Base-by-base conservation (phyloP, 768 basidiomycete species). In the Mycena haematopus region DNA sequence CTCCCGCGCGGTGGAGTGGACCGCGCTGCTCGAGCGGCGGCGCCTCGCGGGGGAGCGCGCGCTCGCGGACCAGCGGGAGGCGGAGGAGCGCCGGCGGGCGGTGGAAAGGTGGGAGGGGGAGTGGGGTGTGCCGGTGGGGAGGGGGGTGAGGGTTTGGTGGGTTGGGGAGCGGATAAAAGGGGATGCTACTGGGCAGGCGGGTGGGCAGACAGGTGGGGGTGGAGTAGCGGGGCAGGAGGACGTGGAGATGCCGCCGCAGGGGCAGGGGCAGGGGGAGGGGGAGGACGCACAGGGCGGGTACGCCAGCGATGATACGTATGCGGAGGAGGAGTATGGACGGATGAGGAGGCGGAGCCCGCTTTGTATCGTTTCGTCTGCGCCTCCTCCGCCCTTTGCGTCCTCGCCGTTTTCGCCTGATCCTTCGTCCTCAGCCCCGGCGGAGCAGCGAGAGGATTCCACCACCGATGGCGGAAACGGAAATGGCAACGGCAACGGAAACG, bases 1-100 rank as follows among this genome's bases (percentile, higher is more conserved):
- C 1, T 64, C 66, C 59, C 66, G 62, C 52, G 62, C 66, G 33
- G 47, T 67, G 0, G 66, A 67, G 59, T 67, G 66, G 66, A 24
- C 9, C 6, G 66, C 66, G 52, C 49, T 67, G 46, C n/a, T 64
- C 15, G 38, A 60, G 55, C 47, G 66, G 31, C 46, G 66, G 36
- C 33, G 56, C 22, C 6, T 35, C 11, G 66, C 66, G 45, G 65
- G 61, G 49, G 65, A 60, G 58, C 40, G 61, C 21, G 65, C 58
- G 58, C 1, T 62, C 24, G 46, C 45, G 38, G 65, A 64, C 17
- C 58, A 47, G 27, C 2, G 55, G 44, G 62, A 58, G 52, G 57
- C 44, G 46, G 56, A 49, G 56, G 54, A 42, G 46, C 22, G 57
- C 21, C 7, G 31, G 27, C 0, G 38, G 19, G 63, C 36, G 35